Base-by-base conservation (phyloP, 2,329 filamentous ascomycete species). In the Penicillium sp. region DNA sequence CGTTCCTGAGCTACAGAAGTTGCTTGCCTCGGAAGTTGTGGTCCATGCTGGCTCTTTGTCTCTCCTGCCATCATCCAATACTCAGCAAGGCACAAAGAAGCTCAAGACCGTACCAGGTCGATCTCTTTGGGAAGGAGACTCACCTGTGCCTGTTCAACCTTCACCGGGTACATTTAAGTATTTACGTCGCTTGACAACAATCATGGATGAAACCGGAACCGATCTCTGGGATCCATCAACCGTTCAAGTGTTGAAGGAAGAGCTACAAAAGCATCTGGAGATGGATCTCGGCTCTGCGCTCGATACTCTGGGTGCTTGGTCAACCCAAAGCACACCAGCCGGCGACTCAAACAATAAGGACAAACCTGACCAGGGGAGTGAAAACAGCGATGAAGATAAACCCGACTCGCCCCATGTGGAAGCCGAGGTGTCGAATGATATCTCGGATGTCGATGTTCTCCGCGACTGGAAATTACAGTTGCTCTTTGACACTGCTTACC, bases 151-250 rank as follows among this genome's bases (percentile, higher is more conserved):
- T 0, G 73, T 79, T 4, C 85, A 92, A 54, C 87, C 87, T 1
- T 90, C 86, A 0, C 80, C 85, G 0, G 72, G 74, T 13, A 70
- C 79, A 0, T 94, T 94, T 56, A 76, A 74, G 42, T 80, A 93
- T 37, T 56, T 95, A 32, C 77, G 79, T 15, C 71, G 71, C 30
- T 57, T 94, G 17, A 76, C 77, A 3, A 66, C 68, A 31, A 69
- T 73, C 4, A 93, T 95, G 86, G 75, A 75, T 3, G 68, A 73
- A 9, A 69, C 75, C 2, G 89, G 89, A 0, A 70, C 76, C 30
- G 90, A 95, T 59, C 62, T 95, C 2, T 96, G 89, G 89, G 88
- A 82, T 36, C 73, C 77, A 2, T 70, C 72, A 2, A 84, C 85
- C 0, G 75, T 89, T 1, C 52, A 53, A 0, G 67, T 69, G 0